Evolutionary conservation across 805 yeast genomes (phyloP), one percentile per base, ranked within the genome.

Genomic region (Phaffomyces thermotolerans): DNA sequence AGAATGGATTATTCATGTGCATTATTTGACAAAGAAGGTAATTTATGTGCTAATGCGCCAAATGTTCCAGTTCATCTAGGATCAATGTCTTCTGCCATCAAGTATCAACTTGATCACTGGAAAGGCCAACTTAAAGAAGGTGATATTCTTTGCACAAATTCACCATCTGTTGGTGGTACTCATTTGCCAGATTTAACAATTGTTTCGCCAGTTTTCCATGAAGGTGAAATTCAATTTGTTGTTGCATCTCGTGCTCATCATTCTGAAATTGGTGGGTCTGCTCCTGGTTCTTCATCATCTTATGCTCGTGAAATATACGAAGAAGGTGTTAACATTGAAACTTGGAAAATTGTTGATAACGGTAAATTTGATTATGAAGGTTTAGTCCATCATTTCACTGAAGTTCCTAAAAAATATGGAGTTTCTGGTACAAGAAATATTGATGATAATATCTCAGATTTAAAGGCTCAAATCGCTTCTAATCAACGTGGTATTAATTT

Each of bases 171-270:
- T 24, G 72, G 71, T 44, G 76, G 76, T 33, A 69, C 74, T 2
- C 76, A 71, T 52, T 56, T 71, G 32, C 76, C 75, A 20, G 76
- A 71, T 55, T 71, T 77, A 46, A 77, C 82, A 1, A 72, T 77
- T 30, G 72, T 77, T 22, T 72, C 81, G 1, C 83, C 83, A 1
- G 79, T 76, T 2, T 68, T 73, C 48, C 58, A 66, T 44, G 67
- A 73, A 18, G 69, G 72, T 49, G 58, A 66, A 33, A 69, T 74
- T 14, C 64, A 68, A 27, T 76, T 76, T 51, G 74, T 75, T 62
- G 72, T 73, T 17, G 82, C 81, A 5, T 68, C 80, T 2, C 63
- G 82, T 47, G 81, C 80, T 4, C 82, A 77, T 57, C 83, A 77
- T 58, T 76, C 81, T 22, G 82, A 77, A 49, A 76, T 77, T 52